Evolutionary conservation across 768 basidiomycete genomes (phyloP).

Genomic region (Phaeotremella fagi): DNA sequence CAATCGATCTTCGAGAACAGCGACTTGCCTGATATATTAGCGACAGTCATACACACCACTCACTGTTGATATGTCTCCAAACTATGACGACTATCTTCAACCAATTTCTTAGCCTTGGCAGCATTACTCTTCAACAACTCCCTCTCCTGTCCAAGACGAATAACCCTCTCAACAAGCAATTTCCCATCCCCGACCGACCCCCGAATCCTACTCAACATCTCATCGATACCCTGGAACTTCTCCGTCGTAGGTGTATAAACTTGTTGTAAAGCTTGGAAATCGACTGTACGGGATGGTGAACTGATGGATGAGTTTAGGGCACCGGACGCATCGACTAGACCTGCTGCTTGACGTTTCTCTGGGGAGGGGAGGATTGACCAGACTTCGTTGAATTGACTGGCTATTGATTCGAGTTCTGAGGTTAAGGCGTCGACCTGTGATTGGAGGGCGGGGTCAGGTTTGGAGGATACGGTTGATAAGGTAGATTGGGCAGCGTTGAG

Average conservation of each 20-base stretch:
- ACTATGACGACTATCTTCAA: slow-evolving; percentile 70
- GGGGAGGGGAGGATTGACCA: slow-evolving; percentile 81
- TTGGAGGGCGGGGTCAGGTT: slow-evolving; percentile 18
- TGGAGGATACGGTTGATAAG: slow-evolving; percentile 12
- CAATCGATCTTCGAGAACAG: slow-evolving; percentile 41
- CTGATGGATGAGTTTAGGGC: slow-evolving; percentile 38
- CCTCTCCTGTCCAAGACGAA: slow-evolving; percentile 81
- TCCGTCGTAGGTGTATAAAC: slow-evolving; percentile 57
- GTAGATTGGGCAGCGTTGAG: slow-evolving; percentile 36
- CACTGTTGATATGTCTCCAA: slow-evolving; percentile 81
- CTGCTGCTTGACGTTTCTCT: slow-evolving; percentile 62
- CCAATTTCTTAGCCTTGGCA: slow-evolving; percentile 82
- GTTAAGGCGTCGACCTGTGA: slow-evolving; percentile 34
- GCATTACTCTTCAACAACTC: slow-evolving; percentile 89
- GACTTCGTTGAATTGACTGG: slow-evolving; percentile 63
- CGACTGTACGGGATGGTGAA: slow-evolving; percentile 62
- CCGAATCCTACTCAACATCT: slow-evolving; percentile 70
- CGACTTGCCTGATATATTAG: slow-evolving; percentile 37
- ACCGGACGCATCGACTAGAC: slow-evolving; percentile 50
- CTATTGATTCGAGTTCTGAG: slow-evolving; percentile 57
- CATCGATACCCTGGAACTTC: slow-evolving; percentile 65
- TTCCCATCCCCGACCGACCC: slow-evolving; percentile 78
- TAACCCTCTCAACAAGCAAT: slow-evolving; percentile 72
- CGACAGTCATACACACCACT: slow-evolving; percentile 10
- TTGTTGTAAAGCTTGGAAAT: slow-evolving; percentile 77